Evolutionary conservation across 1,139 yeast species (phyloP).

Genomic region (Geotrichum bryndzae): DNA sequence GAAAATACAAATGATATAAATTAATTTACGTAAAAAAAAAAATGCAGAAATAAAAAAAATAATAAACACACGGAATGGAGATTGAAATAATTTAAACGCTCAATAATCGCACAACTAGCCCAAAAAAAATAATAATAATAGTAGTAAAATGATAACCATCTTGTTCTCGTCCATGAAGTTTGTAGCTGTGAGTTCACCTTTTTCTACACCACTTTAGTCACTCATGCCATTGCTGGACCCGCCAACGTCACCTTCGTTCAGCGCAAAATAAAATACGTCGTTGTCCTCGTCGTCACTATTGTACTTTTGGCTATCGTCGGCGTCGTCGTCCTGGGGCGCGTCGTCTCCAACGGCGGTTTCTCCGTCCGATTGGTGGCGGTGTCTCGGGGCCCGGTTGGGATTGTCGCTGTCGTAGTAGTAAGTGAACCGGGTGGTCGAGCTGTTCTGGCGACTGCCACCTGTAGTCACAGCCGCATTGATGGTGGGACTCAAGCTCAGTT

Average conservation of each 20-base stretch:
- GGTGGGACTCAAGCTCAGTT: neutral
- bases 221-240: neutral
- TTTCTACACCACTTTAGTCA: neutral
- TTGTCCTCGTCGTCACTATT: conserved; percentile 5
- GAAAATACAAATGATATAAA: too few relatives aligned
- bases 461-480: neutral
- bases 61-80: too few relatives aligned
- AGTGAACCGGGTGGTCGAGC: conserved; percentile 1
- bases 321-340: neutral
- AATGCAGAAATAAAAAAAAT: too few relatives aligned
- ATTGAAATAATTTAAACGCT: neutral
- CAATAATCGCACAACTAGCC: neutral
- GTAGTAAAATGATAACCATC: neutral
- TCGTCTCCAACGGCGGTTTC: neutral
- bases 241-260: conserved; percentile 12
- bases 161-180: neutral
- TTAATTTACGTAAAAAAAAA: too few relatives aligned
- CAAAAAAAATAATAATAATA: too few relatives aligned
- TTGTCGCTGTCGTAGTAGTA: neutral
- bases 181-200: neutral
- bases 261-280: conserved; percentile 15
- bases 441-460: neutral
- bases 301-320: neutral
- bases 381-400: neutral
- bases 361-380: neutral